Conservation (phyloP, 139 green algal genomes). For the Tetraselmis chui region DNA sequence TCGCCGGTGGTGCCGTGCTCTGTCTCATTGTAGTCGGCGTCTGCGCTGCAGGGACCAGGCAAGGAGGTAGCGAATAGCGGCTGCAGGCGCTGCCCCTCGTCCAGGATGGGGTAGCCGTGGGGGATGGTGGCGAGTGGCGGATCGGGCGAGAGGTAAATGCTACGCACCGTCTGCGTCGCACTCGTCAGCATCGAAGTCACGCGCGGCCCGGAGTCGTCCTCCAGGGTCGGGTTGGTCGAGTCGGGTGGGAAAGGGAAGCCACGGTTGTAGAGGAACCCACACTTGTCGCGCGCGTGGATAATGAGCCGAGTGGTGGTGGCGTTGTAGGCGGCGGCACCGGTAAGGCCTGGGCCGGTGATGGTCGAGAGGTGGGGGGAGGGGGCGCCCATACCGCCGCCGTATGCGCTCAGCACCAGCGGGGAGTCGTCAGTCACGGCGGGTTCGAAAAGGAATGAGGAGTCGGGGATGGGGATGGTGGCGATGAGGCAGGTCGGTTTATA, state of each 20-base stretch:
- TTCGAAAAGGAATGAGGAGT: background rate
- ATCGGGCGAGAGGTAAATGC: background rate
- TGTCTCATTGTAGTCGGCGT: background rate
- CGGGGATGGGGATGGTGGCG: background rate
- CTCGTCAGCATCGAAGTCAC: background rate
- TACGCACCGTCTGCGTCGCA: background rate
- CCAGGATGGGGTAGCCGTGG: background rate
- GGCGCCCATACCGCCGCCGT: background rate
- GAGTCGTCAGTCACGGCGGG: background rate
- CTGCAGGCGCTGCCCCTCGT: background rate
- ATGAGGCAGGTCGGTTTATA: background rate
- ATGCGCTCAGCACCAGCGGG: background rate
- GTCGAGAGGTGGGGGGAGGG: background rate
- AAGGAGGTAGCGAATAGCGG: background rate
- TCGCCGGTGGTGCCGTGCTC: background rate
- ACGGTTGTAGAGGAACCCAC: slow-evolving; percentile 5
- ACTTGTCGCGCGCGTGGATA: slow-evolving; percentile 8
- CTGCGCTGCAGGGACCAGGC: background rate
- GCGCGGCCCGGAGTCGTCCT: background rate
- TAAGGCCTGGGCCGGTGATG: background rate
- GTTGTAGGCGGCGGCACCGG: background rate
- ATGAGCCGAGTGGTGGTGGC: background rate
- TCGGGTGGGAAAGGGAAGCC: background rate
- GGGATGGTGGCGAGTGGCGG: background rate
- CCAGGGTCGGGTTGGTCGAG: background rate